phyloP scores from a whole-genome alignment of 148 eudicot genomes.

The Rhododendron williamsianum region DNA sequence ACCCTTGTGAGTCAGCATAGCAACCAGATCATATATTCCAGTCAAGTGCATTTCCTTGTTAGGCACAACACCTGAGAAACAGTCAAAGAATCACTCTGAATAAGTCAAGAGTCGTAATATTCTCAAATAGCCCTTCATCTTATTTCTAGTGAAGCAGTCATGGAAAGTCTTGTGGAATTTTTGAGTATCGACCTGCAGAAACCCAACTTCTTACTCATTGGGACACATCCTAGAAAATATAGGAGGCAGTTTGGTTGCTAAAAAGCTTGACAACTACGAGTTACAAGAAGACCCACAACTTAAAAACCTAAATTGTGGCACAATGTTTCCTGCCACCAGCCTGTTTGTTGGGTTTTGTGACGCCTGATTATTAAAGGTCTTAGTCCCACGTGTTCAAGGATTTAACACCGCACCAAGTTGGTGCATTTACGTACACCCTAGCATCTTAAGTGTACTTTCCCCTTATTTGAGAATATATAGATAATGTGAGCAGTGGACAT shows the following conservation, averaged over 20 bases:
- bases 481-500: not conserved
- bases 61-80: conserved; percentile 34
- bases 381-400: not conserved
- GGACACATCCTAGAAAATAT: not conserved
- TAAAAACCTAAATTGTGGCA: not conserved
- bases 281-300: not conserved
- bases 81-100: not conserved
- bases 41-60: conserved; percentile 55
- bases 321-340: not conserved
- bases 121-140: not conserved
- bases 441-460: not conserved
- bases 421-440: not conserved
- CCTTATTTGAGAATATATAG: not conserved
- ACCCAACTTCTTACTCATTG: not conserved
- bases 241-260: not conserved
- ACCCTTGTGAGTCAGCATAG: conserved; percentile 90
- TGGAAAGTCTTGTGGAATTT: not conserved
- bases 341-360: not conserved
- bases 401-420: not conserved
- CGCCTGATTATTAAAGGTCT: not conserved
- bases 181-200: not conserved
- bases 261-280: not conserved
- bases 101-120: not conserved
- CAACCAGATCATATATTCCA: conserved; percentile 74
- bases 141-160: not conserved